Conservation (phyloP, 2,329 filamentous ascomycete species). For the Hymenoscyphus fructigenus region DNA sequence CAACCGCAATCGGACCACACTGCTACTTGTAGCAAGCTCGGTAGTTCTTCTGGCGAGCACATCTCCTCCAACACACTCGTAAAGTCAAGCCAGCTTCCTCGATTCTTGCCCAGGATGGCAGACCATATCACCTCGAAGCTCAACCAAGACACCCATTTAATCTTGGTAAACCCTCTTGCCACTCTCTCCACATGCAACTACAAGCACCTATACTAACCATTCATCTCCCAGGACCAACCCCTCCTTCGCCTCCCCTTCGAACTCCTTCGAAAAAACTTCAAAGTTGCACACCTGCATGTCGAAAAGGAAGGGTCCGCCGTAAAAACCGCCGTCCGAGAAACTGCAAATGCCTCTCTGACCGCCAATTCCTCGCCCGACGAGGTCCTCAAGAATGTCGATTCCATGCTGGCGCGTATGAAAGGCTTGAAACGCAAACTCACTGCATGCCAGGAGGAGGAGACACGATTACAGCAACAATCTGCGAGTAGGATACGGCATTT, state of each 20-base stretch:
- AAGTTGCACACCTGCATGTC: slow-evolving; percentile 73
- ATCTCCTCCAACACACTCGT: neutral
- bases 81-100: neutral
- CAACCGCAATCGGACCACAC: neutral
- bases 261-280: slow-evolving; percentile 91
- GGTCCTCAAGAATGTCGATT: slow-evolving; percentile 77
- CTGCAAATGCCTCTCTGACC: slow-evolving; percentile 43
- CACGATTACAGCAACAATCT: slow-evolving; percentile 70
- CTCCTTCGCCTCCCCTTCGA: slow-evolving; percentile 91
- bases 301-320: slow-evolving; percentile 68
- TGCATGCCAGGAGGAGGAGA: slow-evolving; percentile 75
- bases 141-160: slow-evolving; percentile 72
- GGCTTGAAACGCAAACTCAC: slow-evolving; percentile 86
- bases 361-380: slow-evolving; percentile 66
- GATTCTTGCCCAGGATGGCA: slow-evolving; percentile 46
- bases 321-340: slow-evolving; percentile 60
- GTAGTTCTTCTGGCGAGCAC: neutral
- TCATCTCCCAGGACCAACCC: slow-evolving; percentile 74
- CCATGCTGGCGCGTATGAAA: slow-evolving; percentile 82
- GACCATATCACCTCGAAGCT: slow-evolving; percentile 65
- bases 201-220: slow-evolving; percentile 17
- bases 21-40: neutral
- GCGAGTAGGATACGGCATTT: slow-evolving; percentile 78
- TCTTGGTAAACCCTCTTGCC: slow-evolving; percentile 54
- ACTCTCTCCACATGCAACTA: slow-evolving; percentile 4